Evolutionary conservation across 106 monocot species (phyloP).

Genomic region (Narthecium ossifragum): DNA sequence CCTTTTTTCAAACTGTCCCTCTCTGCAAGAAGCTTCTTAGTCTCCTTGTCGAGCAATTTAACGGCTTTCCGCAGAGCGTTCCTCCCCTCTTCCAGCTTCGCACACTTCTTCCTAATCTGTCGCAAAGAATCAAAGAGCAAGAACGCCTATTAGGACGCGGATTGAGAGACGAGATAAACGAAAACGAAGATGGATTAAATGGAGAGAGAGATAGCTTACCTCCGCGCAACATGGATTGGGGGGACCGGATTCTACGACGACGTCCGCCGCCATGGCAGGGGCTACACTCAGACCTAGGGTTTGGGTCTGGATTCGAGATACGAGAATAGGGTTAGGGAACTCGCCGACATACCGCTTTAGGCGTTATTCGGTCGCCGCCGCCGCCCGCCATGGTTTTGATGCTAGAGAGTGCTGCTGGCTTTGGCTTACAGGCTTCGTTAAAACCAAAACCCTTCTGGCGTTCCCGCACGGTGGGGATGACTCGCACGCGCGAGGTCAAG

Average conservation of each 20-base stretch:
- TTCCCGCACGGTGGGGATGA: too few relatives aligned
- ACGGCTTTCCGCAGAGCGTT: conserved; percentile 47
- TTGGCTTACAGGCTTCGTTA: too few relatives aligned
- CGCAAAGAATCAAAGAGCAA: neutral
- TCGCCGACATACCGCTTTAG: too few relatives aligned
- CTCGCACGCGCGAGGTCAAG: too few relatives aligned
- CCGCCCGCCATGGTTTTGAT: too few relatives aligned
- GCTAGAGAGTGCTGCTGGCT: too few relatives aligned
- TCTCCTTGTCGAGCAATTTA: conserved; percentile 36
- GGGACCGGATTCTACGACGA: conserved; percentile 13
- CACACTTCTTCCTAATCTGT: conserved; percentile 51
- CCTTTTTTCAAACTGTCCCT: conserved; percentile 49
- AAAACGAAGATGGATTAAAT: neutral
- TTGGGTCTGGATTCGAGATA: conserved; percentile 6
- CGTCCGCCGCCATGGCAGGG: conserved; percentile 44
- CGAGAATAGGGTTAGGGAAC: neutral
- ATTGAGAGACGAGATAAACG: neutral
- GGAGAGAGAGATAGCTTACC: conserved; percentile 19
- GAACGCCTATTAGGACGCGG: too few relatives aligned
- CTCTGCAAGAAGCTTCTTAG: conserved; percentile 30
- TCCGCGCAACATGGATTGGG: conserved; percentile 56
- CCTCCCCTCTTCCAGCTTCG: conserved; percentile 48
- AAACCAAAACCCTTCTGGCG: too few relatives aligned
- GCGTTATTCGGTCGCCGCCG: too few relatives aligned
- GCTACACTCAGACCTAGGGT: neutral